phyloP scores from a whole-genome alignment of 78 protist species.

The Dictyostelium firmibasis region DNA sequence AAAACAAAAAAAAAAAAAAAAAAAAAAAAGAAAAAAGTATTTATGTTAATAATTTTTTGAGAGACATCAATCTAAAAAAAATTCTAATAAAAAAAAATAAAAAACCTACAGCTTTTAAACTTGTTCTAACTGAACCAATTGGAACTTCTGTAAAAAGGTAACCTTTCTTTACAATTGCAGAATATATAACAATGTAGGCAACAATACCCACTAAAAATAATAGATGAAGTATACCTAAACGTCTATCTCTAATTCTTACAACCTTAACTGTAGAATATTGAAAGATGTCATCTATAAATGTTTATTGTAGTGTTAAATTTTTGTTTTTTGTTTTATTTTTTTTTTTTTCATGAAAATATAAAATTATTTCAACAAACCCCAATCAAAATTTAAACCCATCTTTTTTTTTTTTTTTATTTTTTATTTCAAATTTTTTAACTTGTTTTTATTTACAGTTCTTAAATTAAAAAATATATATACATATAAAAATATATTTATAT shows the following conservation, averaged over 20 bases:
- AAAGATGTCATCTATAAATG: neutral
- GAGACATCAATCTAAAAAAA: too few relatives aligned
- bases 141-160: constrained; percentile 21
- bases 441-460: too few relatives aligned
- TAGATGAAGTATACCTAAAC: constrained; percentile 27
- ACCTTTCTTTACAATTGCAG: constrained; percentile 1
- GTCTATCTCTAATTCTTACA: constrained; percentile 33
- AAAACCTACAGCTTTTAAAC: neutral
- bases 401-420: too few relatives aligned
- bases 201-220: neutral
- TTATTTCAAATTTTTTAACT: too few relatives aligned
- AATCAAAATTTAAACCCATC: neutral
- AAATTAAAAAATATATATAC: too few relatives aligned
- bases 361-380: neutral
- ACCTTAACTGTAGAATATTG: constrained; percentile 28
- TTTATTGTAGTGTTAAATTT: neutral
- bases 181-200: neutral
- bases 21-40: too few relatives aligned
- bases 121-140: constrained; percentile 21
- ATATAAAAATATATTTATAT: too few relatives aligned
- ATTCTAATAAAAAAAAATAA: neutral
- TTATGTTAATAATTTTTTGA: too few relatives aligned
- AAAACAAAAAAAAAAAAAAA: neutral
- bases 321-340: too few relatives aligned
- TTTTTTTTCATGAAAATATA: too few relatives aligned